Conservation (phyloP, 2,329 filamentous ascomycete genomes). For the Delphinella strobiligena region DNA sequence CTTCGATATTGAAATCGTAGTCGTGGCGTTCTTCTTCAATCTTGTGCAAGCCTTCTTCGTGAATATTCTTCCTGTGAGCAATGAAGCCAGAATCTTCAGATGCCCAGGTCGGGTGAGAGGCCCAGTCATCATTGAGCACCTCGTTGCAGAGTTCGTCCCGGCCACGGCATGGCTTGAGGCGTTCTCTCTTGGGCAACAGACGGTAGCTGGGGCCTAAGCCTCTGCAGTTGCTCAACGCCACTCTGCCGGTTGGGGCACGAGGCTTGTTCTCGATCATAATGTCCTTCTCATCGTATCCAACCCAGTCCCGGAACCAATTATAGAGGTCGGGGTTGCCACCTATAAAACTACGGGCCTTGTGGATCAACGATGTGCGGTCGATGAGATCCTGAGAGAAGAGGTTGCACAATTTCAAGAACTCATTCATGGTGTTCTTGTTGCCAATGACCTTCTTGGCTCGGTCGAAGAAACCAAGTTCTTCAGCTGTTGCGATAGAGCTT, state of each 20-base stretch:
- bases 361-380: slow-evolving; percentile 68
- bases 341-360: slow-evolving; percentile 76
- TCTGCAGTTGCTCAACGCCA: slow-evolving; percentile 91
- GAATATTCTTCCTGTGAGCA: slow-evolving; percentile 91
- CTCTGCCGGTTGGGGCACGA: slow-evolving; percentile 61
- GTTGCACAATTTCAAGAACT: slow-evolving; percentile 95
- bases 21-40: slow-evolving; percentile 98
- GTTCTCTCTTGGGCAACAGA: slow-evolving; percentile 78
- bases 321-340: slow-evolving; percentile 82
- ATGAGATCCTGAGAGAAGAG: slow-evolving; percentile 89
- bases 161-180: slow-evolving; percentile 82
- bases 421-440: slow-evolving; percentile 84
- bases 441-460: slow-evolving; percentile 91
- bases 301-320: slow-evolving; percentile 73
- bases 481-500: slow-evolving; percentile 60
- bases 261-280: slow-evolving; percentile 69
- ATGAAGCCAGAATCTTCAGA: slow-evolving; percentile 97
- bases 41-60: slow-evolving; percentile 84
- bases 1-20: slow-evolving; percentile 97
- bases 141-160: slow-evolving; percentile 88
- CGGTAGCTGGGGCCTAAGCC: slow-evolving; percentile 94
- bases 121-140: slow-evolving; percentile 96
- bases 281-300: slow-evolving; percentile 66
- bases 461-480: slow-evolving; percentile 90
- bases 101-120: slow-evolving; percentile 96